Base-by-base conservation (phyloP, 2,329 filamentous ascomycete species). In the Penicillium sp. region DNA sequence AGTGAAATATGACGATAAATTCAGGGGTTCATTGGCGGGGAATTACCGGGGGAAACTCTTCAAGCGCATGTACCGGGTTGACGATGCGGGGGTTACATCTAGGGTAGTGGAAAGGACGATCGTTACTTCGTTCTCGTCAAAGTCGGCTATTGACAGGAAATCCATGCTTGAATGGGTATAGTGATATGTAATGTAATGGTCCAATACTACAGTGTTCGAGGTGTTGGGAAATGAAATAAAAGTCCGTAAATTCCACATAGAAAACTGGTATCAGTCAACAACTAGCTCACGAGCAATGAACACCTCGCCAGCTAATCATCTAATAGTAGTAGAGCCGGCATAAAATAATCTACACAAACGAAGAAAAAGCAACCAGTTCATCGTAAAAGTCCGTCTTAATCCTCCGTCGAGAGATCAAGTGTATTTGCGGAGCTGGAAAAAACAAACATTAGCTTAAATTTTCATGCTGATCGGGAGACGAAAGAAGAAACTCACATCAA, bases 401-500 rank as follows among this genome's bases (percentile, higher is more conserved):
- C 19, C 42, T 53, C 19, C 11, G n/a, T n/a, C 23, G 23, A 48
- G 16, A 10, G 35, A 44, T 60, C 46, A 73, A 50, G 69, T 71
- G 54, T 74, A 74, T 65, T 74, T 74, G 49, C 72, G 72, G 48
- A 74, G 72, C 72, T 74, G 55, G 25, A 50, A 42, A 9, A 39
- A 59, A 9, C 42, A 25, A 51, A 29, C 51, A 58, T 64, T 46
- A 64, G 65, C 23, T 26, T 33, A 13, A 29, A 16, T 31, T n/a
- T 21, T 37, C 37, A 14, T n/a, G 25, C 25, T 11, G 19, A 9
- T 21, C 19, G 23, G 16, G 6, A 8, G 46, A 19, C 42, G 16
- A n/a, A 21, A 47, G 13, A 25, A 29, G 10, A 31, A 54, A 81
- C 93, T 93, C 80, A 98, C 92, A 88, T 99, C 95, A 68, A 99